Conservation (phyloP, 2,329 filamentous ascomycete species). For the Aspergillus nomiae region DNA sequence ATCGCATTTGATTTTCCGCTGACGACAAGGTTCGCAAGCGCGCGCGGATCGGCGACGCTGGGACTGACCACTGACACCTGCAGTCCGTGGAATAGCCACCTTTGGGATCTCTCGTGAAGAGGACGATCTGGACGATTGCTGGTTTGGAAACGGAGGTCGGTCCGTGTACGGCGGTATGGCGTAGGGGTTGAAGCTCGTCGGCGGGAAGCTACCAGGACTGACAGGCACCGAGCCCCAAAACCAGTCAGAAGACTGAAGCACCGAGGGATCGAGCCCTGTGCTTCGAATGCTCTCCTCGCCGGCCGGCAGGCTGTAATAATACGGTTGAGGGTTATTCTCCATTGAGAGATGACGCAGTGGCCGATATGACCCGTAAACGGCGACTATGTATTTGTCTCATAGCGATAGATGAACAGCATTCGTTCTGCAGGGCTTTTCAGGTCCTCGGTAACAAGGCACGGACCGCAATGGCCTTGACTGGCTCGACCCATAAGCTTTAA, state of each 20-base stretch:
- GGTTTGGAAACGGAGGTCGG: not conserved
- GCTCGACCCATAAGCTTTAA: not conserved
- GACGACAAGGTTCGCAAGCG: conserved; percentile 39
- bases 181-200: conserved; percentile 13
- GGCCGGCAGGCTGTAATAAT: not conserved
- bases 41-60: conserved; percentile 33
- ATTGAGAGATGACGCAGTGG: not conserved
- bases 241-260: conserved; percentile 11
- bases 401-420: not conserved
- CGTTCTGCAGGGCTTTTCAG: not conserved
- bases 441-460: not conserved
- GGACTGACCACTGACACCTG: conserved; percentile 16
- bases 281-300: not conserved
- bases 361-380: not conserved
- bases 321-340: not conserved
- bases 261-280: not conserved
- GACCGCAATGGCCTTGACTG: not conserved
- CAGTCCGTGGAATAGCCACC: conserved; percentile 33
- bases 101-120: conserved; percentile 20
- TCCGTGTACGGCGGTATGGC: conserved; percentile 5
- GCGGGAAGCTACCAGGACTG: conserved; percentile 3
- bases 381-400: not conserved
- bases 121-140: conserved; percentile 12
- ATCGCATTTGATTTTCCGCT: conserved; percentile 40
- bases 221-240: conserved; percentile 12